Evolutionary conservation across 331 rosid species (phyloP), one percentile per base, ranked within the genome.

Genomic region (Saraca asoca): DNA sequence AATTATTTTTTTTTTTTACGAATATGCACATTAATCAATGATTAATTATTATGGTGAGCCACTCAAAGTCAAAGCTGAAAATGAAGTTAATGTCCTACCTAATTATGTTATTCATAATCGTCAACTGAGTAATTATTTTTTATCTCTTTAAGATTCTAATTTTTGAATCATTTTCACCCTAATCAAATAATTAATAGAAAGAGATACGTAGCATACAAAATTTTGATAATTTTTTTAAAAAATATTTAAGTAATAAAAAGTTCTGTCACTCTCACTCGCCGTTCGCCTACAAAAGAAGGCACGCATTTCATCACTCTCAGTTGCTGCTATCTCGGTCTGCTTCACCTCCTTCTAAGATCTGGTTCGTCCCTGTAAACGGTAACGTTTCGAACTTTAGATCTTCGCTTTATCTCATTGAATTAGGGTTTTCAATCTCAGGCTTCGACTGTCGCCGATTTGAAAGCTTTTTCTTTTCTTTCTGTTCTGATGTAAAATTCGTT

Each of bases 341-440:
- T 24, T 24, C 31, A 1, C 31, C 3, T 24, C 31, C 3, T 24
- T 24, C 31, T 50, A 73, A 81, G 82, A 81, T 81, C 85, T 81
- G 74, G 62, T 81, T 24, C 62, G 66, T 3, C 62, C 60, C 31
- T 24, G 31, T 24, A 24, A 7, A 17, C 53, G 7, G 24, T 49
- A 9, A 24, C 31, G 31, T 24, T 24, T 24, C 31, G 31, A 24
- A 24, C 18, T 49, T 19, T 24, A 65, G 70, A 65, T 50, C 70
- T 16, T 16, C 14, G 35, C 5, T 20, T 19, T 9, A 4, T 43
- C 15, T 12, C 14, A 2, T 3, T 0, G 49, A 7, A 39, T 69
- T 64, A 69, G 74, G 77, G 66, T 64, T 24, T 73, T 12, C 43
- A 15, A 13, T 34, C 16, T 35, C 31, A 1, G 31, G 2, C 31